Evolutionary conservation across 768 basidiomycete genomes (phyloP), one percentile per base, ranked within the genome.

Genomic region (Nidularia pulvinata): DNA sequence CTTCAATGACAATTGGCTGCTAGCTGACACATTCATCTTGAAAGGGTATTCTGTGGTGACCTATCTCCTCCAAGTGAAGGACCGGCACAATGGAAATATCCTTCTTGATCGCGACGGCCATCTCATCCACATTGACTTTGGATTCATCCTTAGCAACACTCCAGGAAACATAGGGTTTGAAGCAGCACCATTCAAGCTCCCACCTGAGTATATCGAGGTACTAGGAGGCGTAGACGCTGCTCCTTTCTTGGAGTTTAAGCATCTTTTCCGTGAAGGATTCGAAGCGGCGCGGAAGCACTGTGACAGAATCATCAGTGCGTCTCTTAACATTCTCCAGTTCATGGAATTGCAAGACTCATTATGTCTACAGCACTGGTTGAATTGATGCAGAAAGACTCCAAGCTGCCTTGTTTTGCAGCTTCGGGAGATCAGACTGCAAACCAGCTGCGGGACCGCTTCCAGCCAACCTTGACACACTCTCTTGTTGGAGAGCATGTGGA

Each of bases 111-210:
- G 93, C 50, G 93, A 97, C 34, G 97, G 97, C 0, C 95, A 95
- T 61, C 77, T 97, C 22, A 88, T 97, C 48, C 93, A 99, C 68
- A 99, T 99, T 56, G 97, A 98, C 69, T 99, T 98, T 66, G 97
- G 97, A 2, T 98, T 98, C 75, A 96, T 98, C 80, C 80, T 98
- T 34, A 90, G 90, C 43, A 98, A 98, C 69, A 94, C 95, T 1
- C 97, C 97, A 0, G 96, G 96, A 16, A 96, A 96, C 66, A 90
- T 99, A 57, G 92, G 96, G 30, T 98, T 99, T 67, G 97, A 99
- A 72, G 96, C 95, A n/a, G 95, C 97, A 2, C 97, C 97, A 1
- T 99, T 99, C 81, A 99, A 99, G 69, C 73, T 98, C 10, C 88
- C 95, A 6, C 77, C 89, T 50, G 97, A 99, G 69, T 99, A 99